phyloP scores from a whole-genome alignment of 768 basidiomycete species.

The Tephrocybe sp. region DNA sequence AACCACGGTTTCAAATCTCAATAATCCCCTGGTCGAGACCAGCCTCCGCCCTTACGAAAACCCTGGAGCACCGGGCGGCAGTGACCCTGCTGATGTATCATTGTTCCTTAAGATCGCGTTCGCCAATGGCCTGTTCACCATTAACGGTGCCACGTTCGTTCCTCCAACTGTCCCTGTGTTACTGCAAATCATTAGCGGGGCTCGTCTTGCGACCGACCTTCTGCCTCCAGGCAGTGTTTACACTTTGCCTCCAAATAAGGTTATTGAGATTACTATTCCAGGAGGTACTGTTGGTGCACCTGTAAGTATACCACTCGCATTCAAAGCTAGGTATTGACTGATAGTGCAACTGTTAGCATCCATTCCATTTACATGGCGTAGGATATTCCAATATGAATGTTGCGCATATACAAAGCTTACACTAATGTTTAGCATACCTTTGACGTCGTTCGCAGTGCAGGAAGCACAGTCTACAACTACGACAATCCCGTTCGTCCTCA shows the following conservation, averaged over 20 bases:
- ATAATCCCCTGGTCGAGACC: background rate
- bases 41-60: background rate
- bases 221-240: slow-evolving; percentile 40
- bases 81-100: background rate
- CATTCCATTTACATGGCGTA: slow-evolving; percentile 29
- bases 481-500: slow-evolving; percentile 36
- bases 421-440: slow-evolving; percentile 30
- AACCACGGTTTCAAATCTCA: background rate
- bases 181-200: background rate
- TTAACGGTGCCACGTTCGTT: background rate
- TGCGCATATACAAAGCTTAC: background rate
- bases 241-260: slow-evolving; percentile 39
- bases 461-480: slow-evolving; percentile 32
- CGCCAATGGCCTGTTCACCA: background rate
- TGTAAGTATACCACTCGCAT: slow-evolving; percentile 10
- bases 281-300: slow-evolving; percentile 31
- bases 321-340: too few species aligned
- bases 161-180: background rate
- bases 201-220: slow-evolving; percentile 17
- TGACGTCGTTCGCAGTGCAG: slow-evolving; percentile 34
- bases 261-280: slow-evolving; percentile 44
- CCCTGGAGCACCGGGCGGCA: background rate
- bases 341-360: slow-evolving; percentile 14
- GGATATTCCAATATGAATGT: background rate
- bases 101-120: background rate